These are phyloP conservation scores for Diospyros lotus DNA, from an alignment of 148 eudicot genomes.

Conservation along the genomic window DNA sequence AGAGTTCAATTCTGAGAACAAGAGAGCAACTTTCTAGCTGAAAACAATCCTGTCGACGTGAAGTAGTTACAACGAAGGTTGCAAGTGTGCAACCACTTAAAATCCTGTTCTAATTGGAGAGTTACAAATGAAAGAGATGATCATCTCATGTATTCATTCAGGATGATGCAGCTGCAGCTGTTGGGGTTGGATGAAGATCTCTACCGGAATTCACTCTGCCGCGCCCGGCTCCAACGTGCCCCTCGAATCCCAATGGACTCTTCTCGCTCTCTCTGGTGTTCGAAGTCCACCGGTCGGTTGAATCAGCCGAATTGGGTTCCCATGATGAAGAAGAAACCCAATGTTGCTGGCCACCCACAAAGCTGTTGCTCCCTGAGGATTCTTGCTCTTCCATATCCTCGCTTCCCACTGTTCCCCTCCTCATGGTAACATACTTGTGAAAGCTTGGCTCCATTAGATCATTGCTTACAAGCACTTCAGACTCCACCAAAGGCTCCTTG, in stretches of 20 bases:
- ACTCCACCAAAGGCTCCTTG: constrained; percentile 55
- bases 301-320: constrained; percentile 89
- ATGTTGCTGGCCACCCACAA: constrained; percentile 38
- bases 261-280: too few relatives aligned
- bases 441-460: constrained; percentile 71
- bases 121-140: neutral
- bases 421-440: constrained; percentile 84
- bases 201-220: constrained; percentile 30
- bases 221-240: constrained; percentile 34
- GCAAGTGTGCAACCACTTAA: constrained; percentile 20
- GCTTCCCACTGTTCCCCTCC: constrained; percentile 41
- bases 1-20: too few relatives aligned
- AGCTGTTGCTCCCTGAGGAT: constrained; percentile 86
- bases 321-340: constrained; percentile 63
- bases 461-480: constrained; percentile 51
- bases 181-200: constrained; percentile 22
- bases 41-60: neutral
- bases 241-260: neutral
- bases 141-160: neutral
- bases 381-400: constrained; percentile 60
- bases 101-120: neutral
- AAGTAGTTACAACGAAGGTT: constrained; percentile 1
- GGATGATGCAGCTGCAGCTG: constrained; percentile 25
- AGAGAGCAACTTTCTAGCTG: too few relatives aligned
- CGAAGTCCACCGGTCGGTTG: constrained; percentile 54